These are phyloP conservation scores for Pouteria glomerata DNA, from an alignment of 148 eudicot genomes.

Conservation along the genomic window DNA sequence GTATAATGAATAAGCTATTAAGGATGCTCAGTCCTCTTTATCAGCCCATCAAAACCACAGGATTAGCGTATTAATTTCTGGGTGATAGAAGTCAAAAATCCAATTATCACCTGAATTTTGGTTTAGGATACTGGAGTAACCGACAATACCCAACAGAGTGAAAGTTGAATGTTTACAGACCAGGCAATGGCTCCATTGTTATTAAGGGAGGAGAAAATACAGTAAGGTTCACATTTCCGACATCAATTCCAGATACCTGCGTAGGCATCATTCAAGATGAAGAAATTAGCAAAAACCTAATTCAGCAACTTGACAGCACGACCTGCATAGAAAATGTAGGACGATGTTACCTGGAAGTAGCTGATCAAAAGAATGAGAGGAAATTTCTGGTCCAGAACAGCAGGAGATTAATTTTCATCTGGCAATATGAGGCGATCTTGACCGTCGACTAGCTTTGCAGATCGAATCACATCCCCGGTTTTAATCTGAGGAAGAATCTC, in stretches of 20 bases:
- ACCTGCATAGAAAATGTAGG: constrained; percentile 1
- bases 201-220: too few species aligned
- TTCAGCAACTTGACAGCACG: background rate
- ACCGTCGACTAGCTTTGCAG: constrained; percentile 84
- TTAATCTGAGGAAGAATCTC: constrained; percentile 78
- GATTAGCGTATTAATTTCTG: too few species aligned
- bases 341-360: background rate
- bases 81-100: background rate
- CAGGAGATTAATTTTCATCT: constrained; percentile 27
- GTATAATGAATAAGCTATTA: too few species aligned
- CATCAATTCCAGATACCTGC: too few species aligned
- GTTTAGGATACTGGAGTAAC: background rate
- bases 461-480: constrained; percentile 73
- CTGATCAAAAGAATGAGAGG: background rate
- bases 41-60: too few species aligned
- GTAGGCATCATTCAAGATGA: background rate
- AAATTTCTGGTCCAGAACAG: background rate
- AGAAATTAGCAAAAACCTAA: background rate
- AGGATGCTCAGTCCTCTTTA: too few species aligned
- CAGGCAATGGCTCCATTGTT: too few species aligned
- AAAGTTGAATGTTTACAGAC: too few species aligned
- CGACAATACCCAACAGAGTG: background rate
- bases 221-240: too few species aligned
- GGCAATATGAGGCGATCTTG: constrained; percentile 81
- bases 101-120: background rate